These are phyloP conservation scores for Thraustotheca clavata DNA, from an alignment of 352 stramenopile species.

Conservation along the genomic window DNA sequence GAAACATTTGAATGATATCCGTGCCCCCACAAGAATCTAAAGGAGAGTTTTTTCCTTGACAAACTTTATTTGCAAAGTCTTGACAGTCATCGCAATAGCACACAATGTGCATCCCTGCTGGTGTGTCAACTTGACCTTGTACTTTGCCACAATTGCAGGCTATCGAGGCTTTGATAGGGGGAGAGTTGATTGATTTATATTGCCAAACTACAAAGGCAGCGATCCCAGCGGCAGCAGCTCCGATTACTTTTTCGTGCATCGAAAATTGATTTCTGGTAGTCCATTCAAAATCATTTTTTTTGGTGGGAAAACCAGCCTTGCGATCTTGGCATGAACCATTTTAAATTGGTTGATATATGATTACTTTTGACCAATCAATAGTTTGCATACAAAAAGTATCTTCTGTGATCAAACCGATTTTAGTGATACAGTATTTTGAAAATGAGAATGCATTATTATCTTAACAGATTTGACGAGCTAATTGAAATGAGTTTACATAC, in stretches of 20 bases:
- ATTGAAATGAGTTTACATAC: no score
- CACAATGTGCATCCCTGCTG: not conserved
- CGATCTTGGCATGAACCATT: not conserved
- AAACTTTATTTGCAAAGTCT: not conserved
- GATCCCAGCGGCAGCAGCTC: not conserved
- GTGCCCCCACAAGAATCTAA: constrained; percentile 6
- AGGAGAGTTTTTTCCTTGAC: not conserved
- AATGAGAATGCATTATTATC: no score
- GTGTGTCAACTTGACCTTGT: constrained; percentile 7
- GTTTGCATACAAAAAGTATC: not conserved
- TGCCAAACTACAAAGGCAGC: not conserved
- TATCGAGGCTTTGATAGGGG: not conserved
- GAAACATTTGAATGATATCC: constrained; percentile 15
- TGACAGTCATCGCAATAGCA: constrained; percentile 22
- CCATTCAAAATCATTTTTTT: no score
- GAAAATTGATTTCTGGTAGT: not conserved
- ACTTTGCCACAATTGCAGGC: constrained; percentile 7
- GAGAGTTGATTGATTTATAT: not conserved
- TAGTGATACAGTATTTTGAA: no score
- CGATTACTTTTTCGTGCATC: not conserved
- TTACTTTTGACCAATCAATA: not conserved
- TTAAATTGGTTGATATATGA: not conserved
- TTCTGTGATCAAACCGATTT: no score
- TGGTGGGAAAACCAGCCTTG: not conserved
- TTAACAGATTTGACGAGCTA: no score